Evolutionary conservation across 345 rosid species (phyloP).

Genomic region (Linum tenue): DNA sequence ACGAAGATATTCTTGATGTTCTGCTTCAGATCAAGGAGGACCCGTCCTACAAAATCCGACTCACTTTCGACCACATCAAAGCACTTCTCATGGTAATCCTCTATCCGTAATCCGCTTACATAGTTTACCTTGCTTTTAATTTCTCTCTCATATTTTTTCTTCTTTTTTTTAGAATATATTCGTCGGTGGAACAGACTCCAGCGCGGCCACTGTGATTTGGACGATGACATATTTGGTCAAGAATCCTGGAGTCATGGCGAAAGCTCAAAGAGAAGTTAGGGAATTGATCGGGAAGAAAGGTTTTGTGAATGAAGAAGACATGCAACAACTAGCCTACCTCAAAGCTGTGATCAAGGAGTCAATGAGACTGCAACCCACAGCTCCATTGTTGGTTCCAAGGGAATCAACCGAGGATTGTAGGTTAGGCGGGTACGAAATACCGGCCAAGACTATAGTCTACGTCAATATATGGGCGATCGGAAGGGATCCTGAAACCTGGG

Average conservation of each 20-base stretch:
- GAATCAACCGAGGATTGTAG: conserved; percentile 22
- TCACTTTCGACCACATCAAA: too few species aligned
- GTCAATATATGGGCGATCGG: conserved; percentile 14
- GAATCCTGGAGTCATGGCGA: conserved; percentile 27
- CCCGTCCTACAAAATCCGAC: neutral
- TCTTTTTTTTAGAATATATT: conserved; percentile 29
- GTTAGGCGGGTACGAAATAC: neutral
- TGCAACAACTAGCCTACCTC: conserved; percentile 22
- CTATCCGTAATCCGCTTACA: too few species aligned
- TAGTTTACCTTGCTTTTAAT: too few species aligned
- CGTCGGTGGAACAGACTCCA: conserved; percentile 32
- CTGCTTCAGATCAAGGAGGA: conserved; percentile 8
- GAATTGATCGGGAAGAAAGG: conserved; percentile 14
- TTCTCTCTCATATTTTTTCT: too few species aligned
- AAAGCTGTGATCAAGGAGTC: conserved; percentile 13
- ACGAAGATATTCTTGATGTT: conserved; percentile 12
- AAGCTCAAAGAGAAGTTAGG: conserved; percentile 28
- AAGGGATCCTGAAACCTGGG: neutral
- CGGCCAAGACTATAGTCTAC: conserved; percentile 25
- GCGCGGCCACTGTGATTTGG: conserved; percentile 26
- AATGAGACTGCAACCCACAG: neutral
- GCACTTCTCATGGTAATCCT: conserved; percentile 2
- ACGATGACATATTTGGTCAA: conserved; percentile 29
- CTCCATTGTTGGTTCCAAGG: conserved; percentile 30
- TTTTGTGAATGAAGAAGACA: conserved; percentile 24